Base-by-base conservation (phyloP, 192 early-diverging fungal species). In the Helicostylum pulchrum region DNA sequence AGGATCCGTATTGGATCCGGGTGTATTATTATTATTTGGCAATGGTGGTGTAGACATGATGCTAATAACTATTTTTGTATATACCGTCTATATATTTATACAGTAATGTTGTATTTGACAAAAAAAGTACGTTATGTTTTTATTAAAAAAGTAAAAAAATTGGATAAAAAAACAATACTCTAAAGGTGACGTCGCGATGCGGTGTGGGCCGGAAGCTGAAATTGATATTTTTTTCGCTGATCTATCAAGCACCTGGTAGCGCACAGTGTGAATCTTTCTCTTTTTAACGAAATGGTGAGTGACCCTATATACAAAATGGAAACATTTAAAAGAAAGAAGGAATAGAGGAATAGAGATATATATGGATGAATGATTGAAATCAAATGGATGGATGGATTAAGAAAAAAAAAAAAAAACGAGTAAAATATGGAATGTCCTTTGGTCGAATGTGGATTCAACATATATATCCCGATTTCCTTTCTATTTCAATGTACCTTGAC, bases 231-330 rank as follows among this genome's bases (percentile, higher is more conserved):
- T 36, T 39, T 39, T 39, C 36, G 36, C 36, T 39, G 36, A 39
- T 39, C 36, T 39, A 39, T 39, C 36, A 39, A 39, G 4, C 36
- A 10, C 9, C 36, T 9, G 9, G 9, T 6, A 39, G 53, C 26
- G 17, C 53, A 19, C 51, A 14, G 3, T 53, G 14, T 34, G 49
- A 31, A 49, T 62, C 46, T 43, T 49, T 50, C 47, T 62, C 60
- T 50, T 62, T 62, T 62, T 34, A 47, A 20, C 47, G 60, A 62
- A 62, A 62, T 62, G 60, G 60, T 62, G 17, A 62, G 60, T 62
- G 15, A 26, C 9, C 45, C 31, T 31, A 60, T 14, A 2, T 10
- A 57, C 14, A 20, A 19, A 11, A 39, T 14, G 14, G 44, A 11
- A 54, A 54, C 30, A 54, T 32, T 17, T 39, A 10, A 12, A 34